Percentiles rank a stretch among this genome's conserved stretches.
These are phyloP conservation scores for Musa itinerans DNA, from an alignment of 176 grass and related monocot species.

Conservation along the genomic window DNA sequence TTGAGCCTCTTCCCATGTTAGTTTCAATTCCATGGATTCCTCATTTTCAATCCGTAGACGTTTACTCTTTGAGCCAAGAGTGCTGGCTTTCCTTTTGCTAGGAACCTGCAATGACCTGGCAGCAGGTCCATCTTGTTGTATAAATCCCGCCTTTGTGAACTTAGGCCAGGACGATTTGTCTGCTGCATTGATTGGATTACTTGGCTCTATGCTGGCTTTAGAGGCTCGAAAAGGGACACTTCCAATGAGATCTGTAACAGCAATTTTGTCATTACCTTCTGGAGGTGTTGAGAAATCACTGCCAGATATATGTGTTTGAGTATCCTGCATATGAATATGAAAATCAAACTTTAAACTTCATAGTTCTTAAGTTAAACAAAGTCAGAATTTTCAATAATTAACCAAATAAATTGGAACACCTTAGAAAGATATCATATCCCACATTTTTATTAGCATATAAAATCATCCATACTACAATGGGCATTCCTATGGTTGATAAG, in stretches of 20 bases:
- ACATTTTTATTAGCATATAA: too few species aligned
- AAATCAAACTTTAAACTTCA: background rate
- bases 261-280: constrained; percentile 41
- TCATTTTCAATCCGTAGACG: constrained; percentile 77
- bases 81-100: constrained; percentile 72
- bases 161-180: constrained; percentile 33
- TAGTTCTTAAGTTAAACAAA: background rate
- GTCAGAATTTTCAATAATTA: too few species aligned
- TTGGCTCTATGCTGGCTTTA: constrained; percentile 37
- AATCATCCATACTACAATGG: too few species aligned
- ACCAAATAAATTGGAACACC: too few species aligned
- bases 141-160: constrained; percentile 32
- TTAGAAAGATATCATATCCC: too few species aligned
- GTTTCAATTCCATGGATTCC: constrained; percentile 93
- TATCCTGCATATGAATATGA: constrained; percentile 41
- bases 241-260: constrained; percentile 29
- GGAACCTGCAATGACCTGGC: constrained; percentile 31
- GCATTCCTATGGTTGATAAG: too few species aligned
- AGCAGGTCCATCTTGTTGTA: constrained; percentile 51
- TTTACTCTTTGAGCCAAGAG: constrained; percentile 66
- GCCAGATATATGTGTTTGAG: constrained; percentile 49
- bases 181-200: constrained; percentile 27
- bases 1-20: constrained; percentile 98
- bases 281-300: constrained; percentile 35
- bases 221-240: constrained; percentile 32